phyloP scores from a whole-genome alignment of 2,329 filamentous ascomycete species.

The Hypoxylon sp. region DNA sequence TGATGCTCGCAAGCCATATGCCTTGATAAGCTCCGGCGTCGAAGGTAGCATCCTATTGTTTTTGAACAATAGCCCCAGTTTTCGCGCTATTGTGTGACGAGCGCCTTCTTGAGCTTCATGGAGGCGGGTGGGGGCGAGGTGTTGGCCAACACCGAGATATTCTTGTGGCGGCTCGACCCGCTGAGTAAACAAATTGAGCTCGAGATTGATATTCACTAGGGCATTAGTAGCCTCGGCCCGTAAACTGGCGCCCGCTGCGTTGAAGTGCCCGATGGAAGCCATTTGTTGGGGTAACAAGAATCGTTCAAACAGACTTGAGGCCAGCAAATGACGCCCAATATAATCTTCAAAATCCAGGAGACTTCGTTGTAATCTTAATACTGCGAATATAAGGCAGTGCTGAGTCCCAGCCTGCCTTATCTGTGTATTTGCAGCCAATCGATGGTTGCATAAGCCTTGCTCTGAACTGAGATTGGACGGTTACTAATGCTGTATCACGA shows the following conservation, averaged over 20 bases:
- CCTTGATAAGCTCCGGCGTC: conserved; percentile 32
- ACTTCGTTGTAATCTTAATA: not conserved
- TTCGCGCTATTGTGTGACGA: conserved; percentile 26
- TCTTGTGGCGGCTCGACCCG: conserved; percentile 9
- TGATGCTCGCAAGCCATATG: conserved; percentile 37
- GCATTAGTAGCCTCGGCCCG: conserved; percentile 7
- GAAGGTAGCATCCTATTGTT: conserved; percentile 15
- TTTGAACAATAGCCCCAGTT: conserved; percentile 33
- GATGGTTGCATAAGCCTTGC: not conserved
- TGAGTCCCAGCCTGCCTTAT: conserved; percentile 4
- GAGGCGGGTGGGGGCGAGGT: conserved; percentile 3
- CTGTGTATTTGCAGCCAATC: not conserved
- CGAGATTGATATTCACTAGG: conserved; percentile 8
- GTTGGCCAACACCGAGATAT: conserved; percentile 7
- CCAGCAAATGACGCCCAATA: not conserved
- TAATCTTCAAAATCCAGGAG: not conserved
- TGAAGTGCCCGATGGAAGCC: conserved; percentile 8
- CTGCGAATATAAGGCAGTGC: not conserved
- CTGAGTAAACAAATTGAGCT: conserved; percentile 9
- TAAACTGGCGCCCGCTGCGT: not conserved
- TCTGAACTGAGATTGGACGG: conserved; percentile 3
- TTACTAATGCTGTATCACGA: not conserved
- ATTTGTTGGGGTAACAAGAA: not conserved
- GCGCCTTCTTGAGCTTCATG: conserved; percentile 30
- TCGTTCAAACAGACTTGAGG: not conserved